Conservation (phyloP, 305 asterid genomes). For the Fraxinus xanthoxyloides region DNA sequence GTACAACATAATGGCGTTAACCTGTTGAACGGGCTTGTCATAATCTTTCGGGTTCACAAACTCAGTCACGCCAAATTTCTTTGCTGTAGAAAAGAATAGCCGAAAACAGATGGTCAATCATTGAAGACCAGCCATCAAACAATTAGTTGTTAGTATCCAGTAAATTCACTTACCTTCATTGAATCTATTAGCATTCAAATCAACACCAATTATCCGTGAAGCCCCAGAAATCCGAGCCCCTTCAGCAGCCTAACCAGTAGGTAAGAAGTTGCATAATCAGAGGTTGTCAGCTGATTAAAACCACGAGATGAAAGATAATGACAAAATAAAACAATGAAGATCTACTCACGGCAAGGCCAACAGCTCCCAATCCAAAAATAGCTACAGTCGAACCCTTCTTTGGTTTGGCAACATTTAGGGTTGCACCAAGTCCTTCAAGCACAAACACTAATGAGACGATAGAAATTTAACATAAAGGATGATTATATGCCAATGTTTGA, state of each 20-base stretch:
- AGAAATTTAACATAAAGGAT: background rate
- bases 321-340: background rate
- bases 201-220: constrained; percentile 18
- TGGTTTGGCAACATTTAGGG: constrained; percentile 34
- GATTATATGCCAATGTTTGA: background rate
- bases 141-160: background rate
- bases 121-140: background rate
- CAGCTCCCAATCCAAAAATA: constrained; percentile 34
- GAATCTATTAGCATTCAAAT: constrained; percentile 10
- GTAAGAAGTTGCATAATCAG: background rate
- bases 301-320: background rate
- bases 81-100: constrained; percentile 1
- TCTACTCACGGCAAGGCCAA: constrained; percentile 38
- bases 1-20: background rate
- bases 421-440: constrained; percentile 38
- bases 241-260: constrained; percentile 15
- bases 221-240: constrained; percentile 23
- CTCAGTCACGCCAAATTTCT: constrained; percentile 23
- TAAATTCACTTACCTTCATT: background rate
- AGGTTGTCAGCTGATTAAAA: background rate
- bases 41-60: constrained; percentile 21
- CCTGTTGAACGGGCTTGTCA: constrained; percentile 33
- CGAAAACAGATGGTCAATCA: background rate
- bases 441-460: background rate
- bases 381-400: constrained; percentile 23